Evolutionary conservation across 192 early-diverging fungal species (phyloP).

Genomic region (Mortierella hygrophila): DNA sequence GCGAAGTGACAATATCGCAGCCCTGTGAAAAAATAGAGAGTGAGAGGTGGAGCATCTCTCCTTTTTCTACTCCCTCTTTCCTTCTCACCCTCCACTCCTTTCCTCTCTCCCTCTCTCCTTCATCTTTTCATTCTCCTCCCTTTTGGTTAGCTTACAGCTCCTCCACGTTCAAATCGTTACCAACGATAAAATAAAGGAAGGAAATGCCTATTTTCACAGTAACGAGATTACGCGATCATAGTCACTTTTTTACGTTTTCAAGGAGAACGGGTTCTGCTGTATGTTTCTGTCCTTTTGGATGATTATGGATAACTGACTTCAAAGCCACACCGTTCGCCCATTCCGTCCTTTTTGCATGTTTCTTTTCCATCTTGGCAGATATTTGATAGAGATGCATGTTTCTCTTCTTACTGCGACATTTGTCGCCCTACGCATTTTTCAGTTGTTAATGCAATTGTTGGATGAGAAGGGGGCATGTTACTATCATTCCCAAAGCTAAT

Average conservation of each 20-base stretch:
- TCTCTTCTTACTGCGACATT: background rate
- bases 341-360: background rate
- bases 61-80: background rate
- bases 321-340: background rate
- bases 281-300: background rate
- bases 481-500: background rate
- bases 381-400: background rate
- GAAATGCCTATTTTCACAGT: background rate
- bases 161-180: background rate
- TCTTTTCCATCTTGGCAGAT: background rate
- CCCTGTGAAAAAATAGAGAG: background rate
- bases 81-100: background rate
- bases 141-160: background rate
- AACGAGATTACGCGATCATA: background rate
- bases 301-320: background rate
- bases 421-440: background rate
- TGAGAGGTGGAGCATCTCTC: background rate
- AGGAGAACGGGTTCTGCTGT: background rate
- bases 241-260: background rate
- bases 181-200: background rate
- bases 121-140: background rate
- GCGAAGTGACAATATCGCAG: too few relatives aligned
- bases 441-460: background rate
- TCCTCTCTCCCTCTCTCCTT: background rate
- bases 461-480: background rate